Evolutionary conservation across 345 rosid genomes (phyloP), one percentile per base, ranked within the genome.

Genomic region (Populus deltoides): DNA sequence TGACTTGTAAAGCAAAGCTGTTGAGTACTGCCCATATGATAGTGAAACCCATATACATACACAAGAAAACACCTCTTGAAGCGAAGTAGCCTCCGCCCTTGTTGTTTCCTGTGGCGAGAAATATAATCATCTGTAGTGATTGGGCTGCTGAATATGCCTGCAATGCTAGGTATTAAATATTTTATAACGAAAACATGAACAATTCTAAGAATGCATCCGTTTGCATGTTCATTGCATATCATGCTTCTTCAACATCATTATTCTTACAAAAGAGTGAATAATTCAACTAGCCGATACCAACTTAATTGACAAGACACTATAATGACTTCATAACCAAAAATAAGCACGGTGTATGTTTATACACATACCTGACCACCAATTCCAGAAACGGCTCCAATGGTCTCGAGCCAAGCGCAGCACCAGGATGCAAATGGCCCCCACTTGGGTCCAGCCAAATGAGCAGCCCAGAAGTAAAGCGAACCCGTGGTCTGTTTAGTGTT

Each of bases 391-490:
- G 87, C 85, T 12, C 93, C 90, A 13, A 90, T 87, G 47, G 90
- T 81, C 78, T 89, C 90, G 33, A 90, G 92, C 93, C 93, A 88
- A 57, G 93, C 92, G 55, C 93, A 90, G 15, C 90, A 87, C 93
- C 93, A 90, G 12, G 92, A 90, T 66, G 92, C 88, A 71, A 90
- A 80, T 4, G 93, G 92, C 49, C 93, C 92, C 90, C 88, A 87
- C 76, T 36, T 85, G 25, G 91, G 91, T 49, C 93, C 90, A 49
- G 93, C 86, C 36, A 88, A 85, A 83, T 88, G 93, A 7, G 92
- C 90, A 43, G 93, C 88, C 93, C 92, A 89, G 79, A 87, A 90
- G 81, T 90, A 90, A 29, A 90, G 91, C n/a, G 93, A 90, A 38
- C 93, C 92, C 18, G 92, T 90, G 4, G 92, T 89, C 93, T 88